Base-by-base conservation (phyloP, 2,329 filamentous ascomycete species). In the Talaromyces sp. region DNA sequence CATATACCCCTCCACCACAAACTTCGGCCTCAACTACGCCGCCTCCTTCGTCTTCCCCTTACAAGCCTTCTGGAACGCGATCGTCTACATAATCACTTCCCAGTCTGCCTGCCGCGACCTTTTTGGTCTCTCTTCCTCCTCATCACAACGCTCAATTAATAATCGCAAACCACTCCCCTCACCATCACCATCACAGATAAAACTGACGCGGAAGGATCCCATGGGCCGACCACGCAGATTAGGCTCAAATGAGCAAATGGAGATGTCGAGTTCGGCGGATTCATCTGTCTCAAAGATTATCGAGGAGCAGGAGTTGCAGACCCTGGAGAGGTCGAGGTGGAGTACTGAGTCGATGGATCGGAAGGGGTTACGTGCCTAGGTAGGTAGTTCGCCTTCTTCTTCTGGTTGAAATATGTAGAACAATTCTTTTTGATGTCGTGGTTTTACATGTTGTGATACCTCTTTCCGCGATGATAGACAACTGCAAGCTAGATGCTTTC, bases 21-120 rank as follows among this genome's bases (percentile, higher is more conserved):
- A 81, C 8, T 81, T 86, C 29, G 78, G 82, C 0, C 84, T 93
- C 29, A 87, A 90, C 71, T 86, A 89, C 69, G 85, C 88, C 70
- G 88, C 88, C 34, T 87, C 89, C 0, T 83, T 91, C 38, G 90
- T 93, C 1, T 82, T 94, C 4, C 91, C 91, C 0, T 82, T 92
- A 0, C 91, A 94, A 74, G 91, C 91, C 0, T 90, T 92, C 71
- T 93, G 91, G 90, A 94, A 94, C 74, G 84, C 86, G 7, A 74
- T 89, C 66, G 91, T 94, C 70, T 93, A 93, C 76, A 79, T 86
- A 15, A 82, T 85, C n/a, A 91, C 88, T 0, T 90, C 88, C 2
- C 67, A 67, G 43, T 36, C 59, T 2, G 67, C 67, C n/a, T 67
- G 59, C 49, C 56, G 60, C 25, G 38, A 58, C 6, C 56, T 68